Base-by-base conservation (phyloP, 202 grass and related monocot genomes). In the Thinopyrum obtusiflorum region DNA sequence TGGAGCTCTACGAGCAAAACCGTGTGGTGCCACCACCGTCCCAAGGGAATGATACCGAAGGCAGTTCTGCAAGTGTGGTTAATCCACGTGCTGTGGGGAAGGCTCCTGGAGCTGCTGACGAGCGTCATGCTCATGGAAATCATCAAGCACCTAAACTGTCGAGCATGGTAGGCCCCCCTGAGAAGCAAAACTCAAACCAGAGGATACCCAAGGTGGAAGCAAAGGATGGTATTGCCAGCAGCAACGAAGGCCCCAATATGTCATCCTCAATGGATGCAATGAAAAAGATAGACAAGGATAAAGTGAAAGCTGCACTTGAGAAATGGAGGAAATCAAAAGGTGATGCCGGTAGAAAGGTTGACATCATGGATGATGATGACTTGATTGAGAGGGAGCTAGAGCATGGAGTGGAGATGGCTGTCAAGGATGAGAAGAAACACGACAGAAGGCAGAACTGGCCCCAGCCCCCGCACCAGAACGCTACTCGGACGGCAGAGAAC, bases 331-430 rank as follows among this genome's bases (percentile, higher is more conserved):
- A 62, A 62, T 62, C 60, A 62, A 62, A 62, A 62, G 60, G 60
- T 62, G 60, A 62, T 62, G 60, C 60, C 11, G 23, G 21, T 62
- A 62, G 60, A 62, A 62, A 62, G 60, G 76, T 85, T 80, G 93
- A 98, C 21, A 24, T 83, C 21, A 77, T 89, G 55, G 91, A 91
- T 68, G 93, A 92, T 12, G 93, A 95, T 75, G 93, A 91, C 68
- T 86, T 95, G 36, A 89, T 92, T 17, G 91, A 91, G 84, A 95
- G 95, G 81, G 95, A 95, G 85, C 80, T 98, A 82, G 95, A 98
- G 73, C 86, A 95, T 82, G 93, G 91, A 17, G 86, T 92, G 61
- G 95, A 95, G 82, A 86, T 90, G 81, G 95, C 89, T 62, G 93
- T 88, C 7, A 82, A 88, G 67, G 89, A 90, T 18, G 89, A 92